phyloP scores from a whole-genome alignment of 140 eudicot species.

The Flaveria floridana region DNA sequence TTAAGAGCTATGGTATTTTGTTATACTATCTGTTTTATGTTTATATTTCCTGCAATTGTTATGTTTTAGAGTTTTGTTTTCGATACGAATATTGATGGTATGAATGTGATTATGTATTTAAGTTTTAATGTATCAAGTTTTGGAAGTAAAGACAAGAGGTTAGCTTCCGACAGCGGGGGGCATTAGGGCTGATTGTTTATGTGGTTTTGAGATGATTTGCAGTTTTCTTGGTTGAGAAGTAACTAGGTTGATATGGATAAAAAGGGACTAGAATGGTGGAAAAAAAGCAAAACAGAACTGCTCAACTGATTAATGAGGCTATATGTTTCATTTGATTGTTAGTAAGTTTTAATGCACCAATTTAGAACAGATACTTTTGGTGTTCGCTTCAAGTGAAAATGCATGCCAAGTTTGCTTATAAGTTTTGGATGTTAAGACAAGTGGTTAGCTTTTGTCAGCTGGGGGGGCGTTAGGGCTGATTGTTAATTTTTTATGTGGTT shows the following conservation, averaged over 20 bases:
- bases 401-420: neutral
- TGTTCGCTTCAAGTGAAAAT: neutral
- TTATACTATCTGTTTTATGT: neutral
- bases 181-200: no score
- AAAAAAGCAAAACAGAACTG: no score
- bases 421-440: neutral
- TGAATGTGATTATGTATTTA: conserved; percentile 13
- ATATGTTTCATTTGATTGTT: no score
- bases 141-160: neutral
- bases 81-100: neutral
- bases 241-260: no score
- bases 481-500: neutral
- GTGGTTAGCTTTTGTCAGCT: neutral
- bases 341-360: no score
- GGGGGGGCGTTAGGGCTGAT: neutral
- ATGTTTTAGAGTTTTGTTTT: neutral
- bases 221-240: no score
- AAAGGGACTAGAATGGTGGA: no score
- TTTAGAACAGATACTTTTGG: neutral
- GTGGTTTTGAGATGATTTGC: no score
- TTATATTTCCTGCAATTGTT: neutral
- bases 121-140: neutral
- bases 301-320: no score
- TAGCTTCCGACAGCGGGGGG: no score
- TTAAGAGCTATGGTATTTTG: conserved; percentile 43